A percentile compares a stretch with the other conserved stretches of the same genome.
phyloP scores from a whole-genome alignment of 2,329 filamentous ascomycete genomes.

The Hypoxylon sp. region DNA sequence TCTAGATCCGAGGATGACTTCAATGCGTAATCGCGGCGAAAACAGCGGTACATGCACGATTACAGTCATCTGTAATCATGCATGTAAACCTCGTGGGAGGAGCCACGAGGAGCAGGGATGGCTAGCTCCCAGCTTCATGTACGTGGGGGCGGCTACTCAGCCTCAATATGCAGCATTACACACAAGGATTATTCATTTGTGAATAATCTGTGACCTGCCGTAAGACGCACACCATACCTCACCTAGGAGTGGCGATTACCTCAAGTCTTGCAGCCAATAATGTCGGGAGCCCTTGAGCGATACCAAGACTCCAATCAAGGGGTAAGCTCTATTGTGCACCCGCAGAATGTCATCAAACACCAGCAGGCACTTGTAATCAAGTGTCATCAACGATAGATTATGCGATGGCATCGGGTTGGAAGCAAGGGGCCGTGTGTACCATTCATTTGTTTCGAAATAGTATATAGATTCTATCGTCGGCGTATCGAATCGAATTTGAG shows the following conservation, averaged over 20 bases:
- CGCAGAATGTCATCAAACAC: neutral
- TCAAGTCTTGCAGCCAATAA: neutral
- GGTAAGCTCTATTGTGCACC: neutral
- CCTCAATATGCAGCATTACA: constrained; percentile 2
- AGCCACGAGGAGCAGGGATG: neutral
- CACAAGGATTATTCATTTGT: neutral
- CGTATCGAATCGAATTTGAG: neutral
- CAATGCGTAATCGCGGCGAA: neutral
- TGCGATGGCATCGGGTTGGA: constrained; percentile 1
- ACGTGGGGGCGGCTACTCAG: neutral
- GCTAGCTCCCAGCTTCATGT: neutral
- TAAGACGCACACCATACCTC: neutral
- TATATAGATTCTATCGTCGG: neutral
- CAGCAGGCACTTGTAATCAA: neutral
- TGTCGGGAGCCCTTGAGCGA: neutral
- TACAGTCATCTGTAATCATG: neutral
- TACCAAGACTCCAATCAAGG: neutral
- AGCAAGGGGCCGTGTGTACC: neutral
- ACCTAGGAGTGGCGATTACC: neutral
- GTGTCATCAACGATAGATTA: neutral
- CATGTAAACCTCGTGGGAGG: neutral
- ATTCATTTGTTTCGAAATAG: neutral
- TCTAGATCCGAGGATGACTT: neutral
- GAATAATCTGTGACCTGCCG: neutral
- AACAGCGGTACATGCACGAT: neutral